Base-by-base conservation (phyloP, 2,329 filamentous ascomycete species). In the Xylaria sp. region DNA sequence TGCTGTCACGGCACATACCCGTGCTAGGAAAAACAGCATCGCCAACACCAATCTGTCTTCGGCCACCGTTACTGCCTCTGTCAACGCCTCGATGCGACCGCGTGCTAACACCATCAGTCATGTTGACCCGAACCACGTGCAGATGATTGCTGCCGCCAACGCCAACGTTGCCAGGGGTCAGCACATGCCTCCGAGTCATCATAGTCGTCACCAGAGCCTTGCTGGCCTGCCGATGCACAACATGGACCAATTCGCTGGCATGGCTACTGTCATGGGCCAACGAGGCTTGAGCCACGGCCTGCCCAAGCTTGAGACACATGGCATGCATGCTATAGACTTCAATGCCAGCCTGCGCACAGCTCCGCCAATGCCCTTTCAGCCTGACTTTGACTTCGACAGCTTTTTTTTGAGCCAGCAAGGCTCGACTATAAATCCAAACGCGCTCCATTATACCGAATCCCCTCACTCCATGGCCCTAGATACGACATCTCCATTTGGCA, bases 101-200 rank as follows among this genome's bases (percentile, higher is more conserved):
- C 83, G 94, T 68, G 93, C 94, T 57, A 97, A 97, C 72, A 99
- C 94, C 44, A 95, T 99, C 70, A 94, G 92, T 71, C 92, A 97
- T 73, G 86, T 97, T 59, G 94, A 97, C 72, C 83, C 85, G 59
- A 80, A 82, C 57, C 84, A 87, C 47, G 83, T 96, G 73, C 90
- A 88, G 67, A 83, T 94, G 76, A 80, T 90, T 64, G 83, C 84
- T 54, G 78, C 83, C 10, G 81, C 82, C 54, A 85, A 83, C 68
- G 77, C 80, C 50, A 77, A 80, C 48, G 81, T 76, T 66, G 79
- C 75, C 65, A 75, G 74, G 68, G 78, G 70, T 67, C 70, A 67
- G 57, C 69, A 72, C 52, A 80, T 76, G 74, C 80, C 75, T 60
- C 76, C 70, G 71, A 81, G 70, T 70, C 91, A 83, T 77, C 91